Evolutionary conservation across 2,329 filamentous ascomycete species (phyloP).

Genomic region (Aspergillus bombycis): DNA sequence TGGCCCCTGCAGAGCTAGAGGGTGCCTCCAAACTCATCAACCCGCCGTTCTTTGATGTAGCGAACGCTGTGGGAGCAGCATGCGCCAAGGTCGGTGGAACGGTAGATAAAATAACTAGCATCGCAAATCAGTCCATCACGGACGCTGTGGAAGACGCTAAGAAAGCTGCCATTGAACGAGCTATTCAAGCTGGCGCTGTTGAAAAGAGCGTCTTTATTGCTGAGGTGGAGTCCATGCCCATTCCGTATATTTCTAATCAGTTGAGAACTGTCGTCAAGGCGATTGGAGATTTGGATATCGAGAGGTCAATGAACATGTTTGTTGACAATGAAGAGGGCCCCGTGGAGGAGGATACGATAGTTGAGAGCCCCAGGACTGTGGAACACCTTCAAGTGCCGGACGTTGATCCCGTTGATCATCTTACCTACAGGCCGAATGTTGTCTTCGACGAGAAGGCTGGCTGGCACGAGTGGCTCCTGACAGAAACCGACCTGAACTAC

Average conservation of each 20-base stretch:
- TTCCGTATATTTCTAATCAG: conserved; percentile 40
- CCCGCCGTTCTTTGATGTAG: conserved; percentile 48
- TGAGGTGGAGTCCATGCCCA: conserved; percentile 42
- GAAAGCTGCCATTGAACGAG: neutral
- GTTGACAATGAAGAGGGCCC: neutral
- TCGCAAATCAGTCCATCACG: neutral
- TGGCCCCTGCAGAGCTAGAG: neutral
- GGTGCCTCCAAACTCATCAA: neutral
- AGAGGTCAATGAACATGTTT: conserved; percentile 28
- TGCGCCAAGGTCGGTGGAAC: conserved; percentile 59
- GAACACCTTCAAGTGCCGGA: neutral
- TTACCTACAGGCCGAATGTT: conserved; percentile 21
- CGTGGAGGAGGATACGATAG: neutral
- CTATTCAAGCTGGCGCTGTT: conserved; percentile 29
- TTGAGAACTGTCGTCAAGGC: conserved; percentile 34
- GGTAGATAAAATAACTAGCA: neutral
- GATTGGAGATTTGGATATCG: conserved; percentile 25
- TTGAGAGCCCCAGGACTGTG: no score
- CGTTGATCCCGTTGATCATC: conserved; percentile 20
- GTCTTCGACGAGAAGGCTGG: conserved; percentile 13
- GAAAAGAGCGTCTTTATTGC: conserved; percentile 41
- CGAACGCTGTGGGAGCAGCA: conserved; percentile 68
- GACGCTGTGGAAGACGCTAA: neutral
- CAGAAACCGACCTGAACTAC: conserved; percentile 15
- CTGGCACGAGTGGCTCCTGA: conserved; percentile 17